phyloP scores from a whole-genome alignment of 331 rosid species.

The Dryas integrifolia region DNA sequence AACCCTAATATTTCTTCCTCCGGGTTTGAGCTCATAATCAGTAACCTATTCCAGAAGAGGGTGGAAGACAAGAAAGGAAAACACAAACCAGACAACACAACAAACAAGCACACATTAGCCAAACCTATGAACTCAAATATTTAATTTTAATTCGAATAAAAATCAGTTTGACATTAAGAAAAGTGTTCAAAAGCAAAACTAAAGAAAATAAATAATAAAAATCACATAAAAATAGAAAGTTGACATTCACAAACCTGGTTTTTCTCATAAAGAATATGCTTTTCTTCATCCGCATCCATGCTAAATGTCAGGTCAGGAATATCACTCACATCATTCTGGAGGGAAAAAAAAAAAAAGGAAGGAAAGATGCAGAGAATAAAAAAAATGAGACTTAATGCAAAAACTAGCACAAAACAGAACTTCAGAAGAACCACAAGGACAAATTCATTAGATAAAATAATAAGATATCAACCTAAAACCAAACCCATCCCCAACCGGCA shows the following conservation, averaged over 20 bases:
- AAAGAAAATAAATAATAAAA: not conserved
- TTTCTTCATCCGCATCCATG: constrained; percentile 99
- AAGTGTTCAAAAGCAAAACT: not conserved
- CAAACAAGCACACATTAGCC: not conserved
- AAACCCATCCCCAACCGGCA: constrained; percentile 7
- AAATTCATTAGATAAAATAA: not conserved
- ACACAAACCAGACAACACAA: not conserved
- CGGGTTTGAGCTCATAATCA: constrained; percentile 97
- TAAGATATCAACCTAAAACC: not conserved
- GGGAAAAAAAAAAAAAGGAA: not conserved
- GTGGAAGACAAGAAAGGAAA: not conserved
- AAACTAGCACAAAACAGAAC: constrained; percentile 21
- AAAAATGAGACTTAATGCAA: constrained; percentile 7
- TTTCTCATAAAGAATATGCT: constrained; percentile 90
- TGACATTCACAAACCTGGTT: constrained; percentile 55
- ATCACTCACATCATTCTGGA: constrained; percentile 87
- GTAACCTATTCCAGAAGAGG: constrained; percentile 58
- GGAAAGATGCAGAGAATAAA: not conserved
- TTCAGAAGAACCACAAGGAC: constrained; percentile 2
- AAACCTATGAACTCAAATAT: not conserved
- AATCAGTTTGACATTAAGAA: not conserved
- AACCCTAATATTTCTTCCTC: constrained; percentile 95
- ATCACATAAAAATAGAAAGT: constrained; percentile 12
- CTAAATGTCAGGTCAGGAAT: constrained; percentile 94
- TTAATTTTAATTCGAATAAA: not conserved